These are phyloP conservation scores for Achlya hypogyna DNA, from an alignment of 352 stramenopile species.

Conservation along the genomic window DNA sequence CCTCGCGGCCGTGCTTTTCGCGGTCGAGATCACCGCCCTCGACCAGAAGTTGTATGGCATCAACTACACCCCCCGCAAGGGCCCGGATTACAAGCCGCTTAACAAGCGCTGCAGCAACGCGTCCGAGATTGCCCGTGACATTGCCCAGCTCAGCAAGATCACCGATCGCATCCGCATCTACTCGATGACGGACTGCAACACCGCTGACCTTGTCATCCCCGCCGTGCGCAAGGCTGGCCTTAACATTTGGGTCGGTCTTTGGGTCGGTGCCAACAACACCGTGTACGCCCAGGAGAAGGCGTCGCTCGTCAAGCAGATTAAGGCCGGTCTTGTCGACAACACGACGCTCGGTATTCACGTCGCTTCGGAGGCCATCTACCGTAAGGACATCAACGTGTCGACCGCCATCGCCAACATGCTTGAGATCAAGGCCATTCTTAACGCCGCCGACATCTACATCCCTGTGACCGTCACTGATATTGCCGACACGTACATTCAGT, in stretches of 20 bases:
- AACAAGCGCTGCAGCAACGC: slow-evolving; percentile 38
- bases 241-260: slow-evolving; percentile 55
- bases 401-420: slow-evolving; percentile 42
- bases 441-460: slow-evolving; percentile 24
- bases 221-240: slow-evolving; percentile 37
- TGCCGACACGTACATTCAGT: slow-evolving; percentile 35
- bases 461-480: slow-evolving; percentile 64
- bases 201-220: slow-evolving; percentile 34
- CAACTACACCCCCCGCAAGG: slow-evolving; percentile 68
- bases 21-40: not conserved
- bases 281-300: slow-evolving; percentile 40
- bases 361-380: slow-evolving; percentile 63
- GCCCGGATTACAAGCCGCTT: slow-evolving; percentile 34
- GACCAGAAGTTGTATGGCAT: slow-evolving; percentile 38
- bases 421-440: slow-evolving; percentile 37
- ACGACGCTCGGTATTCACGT: slow-evolving; percentile 49
- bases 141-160: slow-evolving; percentile 36
- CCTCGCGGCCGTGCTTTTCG: not conserved
- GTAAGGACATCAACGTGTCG: slow-evolving; percentile 35
- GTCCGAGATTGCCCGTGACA: slow-evolving; percentile 41
- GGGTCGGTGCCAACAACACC: slow-evolving; percentile 32
- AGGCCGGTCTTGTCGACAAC: slow-evolving; percentile 32
- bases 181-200: slow-evolving; percentile 46
- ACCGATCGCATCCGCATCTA: slow-evolving; percentile 60
- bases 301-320: slow-evolving; percentile 35